Conservation (phyloP, 2,329 filamentous ascomycete species). For the Geosmithia flava region DNA sequence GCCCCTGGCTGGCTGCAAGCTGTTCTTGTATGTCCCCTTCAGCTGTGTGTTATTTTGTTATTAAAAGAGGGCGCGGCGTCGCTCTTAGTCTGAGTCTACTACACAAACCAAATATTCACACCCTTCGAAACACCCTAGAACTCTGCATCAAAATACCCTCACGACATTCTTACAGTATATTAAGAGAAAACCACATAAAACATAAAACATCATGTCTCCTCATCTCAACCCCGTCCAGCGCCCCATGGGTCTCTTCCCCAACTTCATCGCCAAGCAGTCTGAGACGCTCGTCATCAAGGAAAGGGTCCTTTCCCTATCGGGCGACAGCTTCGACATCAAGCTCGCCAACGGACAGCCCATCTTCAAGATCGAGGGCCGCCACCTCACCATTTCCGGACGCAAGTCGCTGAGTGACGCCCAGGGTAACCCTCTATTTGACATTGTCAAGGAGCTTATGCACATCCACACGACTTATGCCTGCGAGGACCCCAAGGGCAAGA, state of each 20-base stretch:
- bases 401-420: slow-evolving; percentile 42
- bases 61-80: not conserved
- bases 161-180: too few relatives aligned
- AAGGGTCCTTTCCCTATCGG: slow-evolving; percentile 46
- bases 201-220: not conserved
- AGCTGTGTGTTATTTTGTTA: not conserved
- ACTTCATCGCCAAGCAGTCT: slow-evolving; percentile 20
- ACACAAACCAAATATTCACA: not conserved
- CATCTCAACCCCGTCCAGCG: slow-evolving; percentile 16
- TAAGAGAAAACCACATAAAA: too few relatives aligned
- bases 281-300: slow-evolving; percentile 47
- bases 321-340: slow-evolving; percentile 53
- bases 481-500: slow-evolving; percentile 29
- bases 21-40: too few relatives aligned
- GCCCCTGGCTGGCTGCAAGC: too few relatives aligned
- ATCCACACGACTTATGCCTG: slow-evolving; percentile 39
- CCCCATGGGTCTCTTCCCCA: slow-evolving; percentile 25
- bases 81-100: not conserved
- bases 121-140: too few relatives aligned
- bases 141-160: too few relatives aligned
- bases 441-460: slow-evolving; percentile 37
- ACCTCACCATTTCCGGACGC: slow-evolving; percentile 37
- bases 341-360: slow-evolving; percentile 38
- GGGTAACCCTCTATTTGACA: slow-evolving; percentile 43
- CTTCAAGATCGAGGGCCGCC: slow-evolving; percentile 42